phyloP scores from a whole-genome alignment of 768 basidiomycete species.

The Leccinum rimulosum region DNA sequence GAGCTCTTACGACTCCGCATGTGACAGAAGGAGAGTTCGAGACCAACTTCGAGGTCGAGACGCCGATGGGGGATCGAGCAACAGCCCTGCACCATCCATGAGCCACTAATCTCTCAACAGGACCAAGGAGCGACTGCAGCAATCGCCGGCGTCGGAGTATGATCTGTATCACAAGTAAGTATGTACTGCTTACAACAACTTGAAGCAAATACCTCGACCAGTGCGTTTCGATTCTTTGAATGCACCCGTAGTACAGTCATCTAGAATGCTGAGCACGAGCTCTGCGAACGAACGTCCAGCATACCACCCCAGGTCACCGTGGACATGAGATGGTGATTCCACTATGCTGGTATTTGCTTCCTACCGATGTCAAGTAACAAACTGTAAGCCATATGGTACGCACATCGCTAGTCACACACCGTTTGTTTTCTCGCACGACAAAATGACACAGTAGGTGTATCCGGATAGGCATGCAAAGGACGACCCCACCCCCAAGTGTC shows the following conservation, averaged over 20 bases:
- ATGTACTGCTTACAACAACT: no score
- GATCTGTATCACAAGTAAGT: conserved; percentile 81
- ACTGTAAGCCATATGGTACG: background rate
- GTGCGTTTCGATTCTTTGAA: no score
- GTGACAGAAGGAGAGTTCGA: no score
- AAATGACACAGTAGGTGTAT: background rate
- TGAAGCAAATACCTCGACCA: no score
- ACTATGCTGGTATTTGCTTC: background rate
- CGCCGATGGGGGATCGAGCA: conserved; percentile 9
- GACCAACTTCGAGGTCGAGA: conserved; percentile 56
- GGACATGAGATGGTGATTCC: background rate
- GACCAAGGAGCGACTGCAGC: background rate
- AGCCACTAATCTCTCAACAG: conserved; percentile 9
- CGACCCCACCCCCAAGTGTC: background rate
- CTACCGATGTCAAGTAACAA: background rate
- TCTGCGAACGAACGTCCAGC: background rate
- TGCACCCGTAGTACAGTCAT: no score
- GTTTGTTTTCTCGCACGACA: background rate
- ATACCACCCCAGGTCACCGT: background rate
- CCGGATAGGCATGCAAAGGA: background rate
- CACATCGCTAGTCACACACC: background rate
- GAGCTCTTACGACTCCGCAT: no score
- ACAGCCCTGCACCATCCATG: background rate
- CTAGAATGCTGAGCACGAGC: background rate
- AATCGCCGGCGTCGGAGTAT: conserved; percentile 60